Evolutionary conservation across 179 eudicot genomes (phyloP), one percentile per base, ranked within the genome.

Genomic region (Corrigiola litoralis): DNA sequence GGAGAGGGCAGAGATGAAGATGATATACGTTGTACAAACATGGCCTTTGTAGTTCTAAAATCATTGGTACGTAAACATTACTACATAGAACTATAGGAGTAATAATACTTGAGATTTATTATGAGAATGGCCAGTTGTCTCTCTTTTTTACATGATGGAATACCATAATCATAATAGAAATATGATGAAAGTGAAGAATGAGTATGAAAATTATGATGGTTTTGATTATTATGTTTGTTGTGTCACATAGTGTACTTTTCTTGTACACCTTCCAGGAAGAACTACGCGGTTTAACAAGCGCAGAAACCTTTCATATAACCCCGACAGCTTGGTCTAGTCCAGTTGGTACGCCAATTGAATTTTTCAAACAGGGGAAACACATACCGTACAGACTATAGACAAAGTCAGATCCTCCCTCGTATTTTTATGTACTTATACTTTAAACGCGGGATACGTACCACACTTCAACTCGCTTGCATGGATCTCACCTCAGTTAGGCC

Each of bases 1-100:
- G 77, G 51, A 0, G 75, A 49, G 6, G 73, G 56, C 16, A 77
- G 37, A 0, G 75, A 59, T 2, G 73, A 49, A 13, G 67, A 68
- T 4, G 80, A 54, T 54, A 76, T 62, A 61, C 78, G 46, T 50
- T 67, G 51, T 17, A 38, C 55, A 60, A 73, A 80, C 87, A 85
- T 85, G 75, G 71, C 41, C 40, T 25, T 41, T 6, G 42, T 32
- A 45, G 34, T 18, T 58, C 18, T 61, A 74, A 50, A 60, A 72
- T 60, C 75, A 75, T 79, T 44, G 42, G 65, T n/a, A 42, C 7
- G 9, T 24, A 50, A 13, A 52, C 6, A 11, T 1, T 0, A 24
- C 23, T 25, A 8, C 10, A 27, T 5, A 52, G 12, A 25, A 51
- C 28, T 2, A 51, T 8, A 24, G 10, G 14, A 53, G 29, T 53